phyloP scores from a whole-genome alignment of 805 yeast species.

The Yarrowia phangngaensis region DNA sequence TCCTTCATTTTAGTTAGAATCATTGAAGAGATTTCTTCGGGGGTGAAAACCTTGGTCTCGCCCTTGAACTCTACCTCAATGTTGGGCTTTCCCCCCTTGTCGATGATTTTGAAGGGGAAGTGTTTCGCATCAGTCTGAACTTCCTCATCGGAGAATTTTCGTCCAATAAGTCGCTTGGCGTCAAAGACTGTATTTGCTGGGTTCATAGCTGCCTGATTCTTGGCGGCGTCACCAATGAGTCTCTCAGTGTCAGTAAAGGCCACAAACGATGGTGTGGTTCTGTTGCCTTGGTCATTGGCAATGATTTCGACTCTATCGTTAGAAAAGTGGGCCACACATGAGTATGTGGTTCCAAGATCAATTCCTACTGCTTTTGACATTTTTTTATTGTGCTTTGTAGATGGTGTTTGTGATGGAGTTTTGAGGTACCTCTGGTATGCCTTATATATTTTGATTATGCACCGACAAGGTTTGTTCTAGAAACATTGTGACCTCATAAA shows the following conservation, averaged over 20 bases:
- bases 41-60: slow-evolving; percentile 77
- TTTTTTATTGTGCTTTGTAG: slow-evolving; percentile 29
- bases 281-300: slow-evolving; percentile 96
- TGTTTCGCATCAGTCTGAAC: slow-evolving; percentile 77
- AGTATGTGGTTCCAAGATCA: slow-evolving; percentile 96
- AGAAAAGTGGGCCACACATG: slow-evolving; percentile 85
- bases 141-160: slow-evolving; percentile 70
- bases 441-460: too few relatives aligned
- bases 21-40: slow-evolving; percentile 94
- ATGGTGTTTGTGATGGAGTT: too few relatives aligned
- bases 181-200: slow-evolving; percentile 89
- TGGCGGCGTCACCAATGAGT: slow-evolving; percentile 94
- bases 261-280: slow-evolving; percentile 94
- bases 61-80: slow-evolving; percentile 84
- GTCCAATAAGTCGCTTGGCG: slow-evolving; percentile 88
- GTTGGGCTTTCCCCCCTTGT: slow-evolving; percentile 77
- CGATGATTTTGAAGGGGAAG: slow-evolving; percentile 77
- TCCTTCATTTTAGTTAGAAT: slow-evolving; percentile 85
- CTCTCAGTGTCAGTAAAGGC: slow-evolving; percentile 94
- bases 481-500: too few relatives aligned
- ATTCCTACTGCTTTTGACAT: slow-evolving; percentile 59
- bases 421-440: too few relatives aligned
- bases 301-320: slow-evolving; percentile 87
- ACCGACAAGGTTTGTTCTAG: too few relatives aligned
- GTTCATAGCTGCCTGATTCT: slow-evolving; percentile 95